Percentiles rank a stretch among this genome's conserved stretches.
These are phyloP conservation scores for Lagerstroemia speciosa DNA, from an alignment of 345 rosid genomes.

Conservation along the genomic window DNA sequence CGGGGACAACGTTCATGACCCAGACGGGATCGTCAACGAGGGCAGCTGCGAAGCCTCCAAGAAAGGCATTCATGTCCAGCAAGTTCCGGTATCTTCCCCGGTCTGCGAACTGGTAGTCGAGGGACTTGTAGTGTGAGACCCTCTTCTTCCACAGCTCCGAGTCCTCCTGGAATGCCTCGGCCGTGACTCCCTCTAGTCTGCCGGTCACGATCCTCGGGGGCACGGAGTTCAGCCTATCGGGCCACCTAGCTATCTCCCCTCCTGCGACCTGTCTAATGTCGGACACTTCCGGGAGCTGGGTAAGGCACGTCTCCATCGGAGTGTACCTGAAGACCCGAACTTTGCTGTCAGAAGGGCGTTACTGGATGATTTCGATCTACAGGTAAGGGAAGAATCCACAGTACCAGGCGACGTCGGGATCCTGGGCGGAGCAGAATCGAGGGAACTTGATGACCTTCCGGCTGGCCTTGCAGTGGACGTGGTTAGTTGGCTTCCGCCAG, in stretches of 20 bases:
- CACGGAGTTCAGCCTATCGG: conserved; percentile 50
- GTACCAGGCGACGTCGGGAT: conserved; percentile 85
- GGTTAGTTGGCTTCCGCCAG: conserved; percentile 88
- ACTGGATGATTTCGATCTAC: too few relatives aligned
- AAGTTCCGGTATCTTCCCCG: conserved; percentile 76
- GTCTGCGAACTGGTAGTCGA: conserved; percentile 57
- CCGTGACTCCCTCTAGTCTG: conserved; percentile 41
- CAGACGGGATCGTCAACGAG: conserved; percentile 65
- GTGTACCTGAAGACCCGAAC: conserved; percentile 47
- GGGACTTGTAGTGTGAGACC: conserved; percentile 52
- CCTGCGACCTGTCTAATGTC: conserved; percentile 52
- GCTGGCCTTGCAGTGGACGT: conserved; percentile 51
- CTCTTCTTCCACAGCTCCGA: conserved; percentile 65
- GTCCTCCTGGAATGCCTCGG: conserved; percentile 37
- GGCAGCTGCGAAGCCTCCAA: conserved; percentile 90
- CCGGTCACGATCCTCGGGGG: conserved; percentile 79
- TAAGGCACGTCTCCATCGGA: conserved; percentile 70
- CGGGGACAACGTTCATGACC: conserved; percentile 79
- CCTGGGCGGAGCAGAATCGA: conserved; percentile 46
- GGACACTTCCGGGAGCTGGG: conserved; percentile 69
- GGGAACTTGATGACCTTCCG: conserved; percentile 53
- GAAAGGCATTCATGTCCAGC: conserved; percentile 71
- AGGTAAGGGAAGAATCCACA: too few relatives aligned
- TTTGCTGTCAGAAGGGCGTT: too few relatives aligned
- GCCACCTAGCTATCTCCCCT: conserved; percentile 72